Evolutionary conservation across 805 yeast species (phyloP).

Genomic region (Pichia exigua): DNA sequence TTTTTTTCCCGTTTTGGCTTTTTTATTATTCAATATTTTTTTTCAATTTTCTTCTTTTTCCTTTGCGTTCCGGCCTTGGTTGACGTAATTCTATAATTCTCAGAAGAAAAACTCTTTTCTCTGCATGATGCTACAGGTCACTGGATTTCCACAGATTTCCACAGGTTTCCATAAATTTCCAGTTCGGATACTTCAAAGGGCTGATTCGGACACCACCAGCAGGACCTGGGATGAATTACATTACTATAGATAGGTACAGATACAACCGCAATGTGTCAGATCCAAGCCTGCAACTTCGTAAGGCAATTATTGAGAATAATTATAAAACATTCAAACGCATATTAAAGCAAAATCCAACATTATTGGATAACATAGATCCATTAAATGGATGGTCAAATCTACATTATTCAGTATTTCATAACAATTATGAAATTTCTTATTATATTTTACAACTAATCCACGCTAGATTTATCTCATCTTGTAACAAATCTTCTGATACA

Average conservation of each 20-base stretch:
- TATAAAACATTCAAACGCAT: conserved; percentile 56
- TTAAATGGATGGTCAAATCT: conserved; percentile 74
- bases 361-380: conserved; percentile 62
- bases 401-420: conserved; percentile 73
- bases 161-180: no score
- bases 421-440: conserved; percentile 51
- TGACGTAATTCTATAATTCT: neutral
- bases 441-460: conserved; percentile 17
- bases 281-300: conserved; percentile 58
- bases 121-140: neutral
- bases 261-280: conserved; percentile 39
- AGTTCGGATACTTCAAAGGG: neutral
- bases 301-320: conserved; percentile 58
- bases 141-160: no score
- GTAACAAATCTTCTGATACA: neutral
- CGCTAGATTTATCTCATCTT: conserved; percentile 6
- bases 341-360: conserved; percentile 58
- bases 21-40: neutral
- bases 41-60: neutral
- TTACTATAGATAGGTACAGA: neutral
- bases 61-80: neutral
- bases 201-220: neutral
- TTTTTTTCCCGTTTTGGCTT: neutral
- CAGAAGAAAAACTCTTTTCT: neutral
- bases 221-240: neutral